A percentile compares a stretch with the other conserved stretches of the same genome.
phyloP scores from a whole-genome alignment of 2,329 filamentous ascomycete genomes.

The Fusarium multiceps region DNA sequence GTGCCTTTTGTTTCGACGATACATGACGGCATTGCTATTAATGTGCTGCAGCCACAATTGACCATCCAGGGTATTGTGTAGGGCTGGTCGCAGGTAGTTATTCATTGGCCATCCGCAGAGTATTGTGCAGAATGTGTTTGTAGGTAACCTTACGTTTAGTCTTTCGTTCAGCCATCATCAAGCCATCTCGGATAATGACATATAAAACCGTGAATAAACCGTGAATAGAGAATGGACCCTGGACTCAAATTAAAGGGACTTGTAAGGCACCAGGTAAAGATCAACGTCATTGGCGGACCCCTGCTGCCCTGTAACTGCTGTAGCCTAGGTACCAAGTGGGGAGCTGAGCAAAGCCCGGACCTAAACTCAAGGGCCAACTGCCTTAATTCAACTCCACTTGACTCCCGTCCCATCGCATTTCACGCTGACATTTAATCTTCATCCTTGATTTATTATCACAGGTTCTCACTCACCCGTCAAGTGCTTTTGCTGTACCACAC shows the following conservation, averaged over 20 bases:
- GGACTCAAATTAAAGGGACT: background rate
- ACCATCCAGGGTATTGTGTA: background rate
- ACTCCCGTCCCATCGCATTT: conserved; percentile 6
- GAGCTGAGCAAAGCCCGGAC: background rate
- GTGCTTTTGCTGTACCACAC: background rate
- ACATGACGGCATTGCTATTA: background rate
- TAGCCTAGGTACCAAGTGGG: conserved; percentile 18
- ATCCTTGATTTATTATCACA: background rate
- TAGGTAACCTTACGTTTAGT: too few species aligned
- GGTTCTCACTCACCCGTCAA: background rate
- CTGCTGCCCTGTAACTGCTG: conserved; percentile 15
- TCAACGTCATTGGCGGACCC: conserved; percentile 26
- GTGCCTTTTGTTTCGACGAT: conserved; percentile 1
- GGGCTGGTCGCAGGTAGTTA: background rate
- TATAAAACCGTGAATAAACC: background rate
- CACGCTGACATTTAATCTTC: conserved; percentile 13
- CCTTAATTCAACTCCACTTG: conserved; percentile 10
- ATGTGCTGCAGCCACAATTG: background rate
- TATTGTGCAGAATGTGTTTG: too few species aligned
- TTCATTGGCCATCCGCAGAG: background rate
- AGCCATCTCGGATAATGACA: background rate
- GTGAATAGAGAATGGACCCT: background rate
- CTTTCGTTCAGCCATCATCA: background rate
- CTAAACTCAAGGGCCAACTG: conserved; percentile 1
- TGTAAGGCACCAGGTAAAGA: background rate